phyloP scores from a whole-genome alignment of 352 stramenopile species.

The Phytophthora podocarpi region DNA sequence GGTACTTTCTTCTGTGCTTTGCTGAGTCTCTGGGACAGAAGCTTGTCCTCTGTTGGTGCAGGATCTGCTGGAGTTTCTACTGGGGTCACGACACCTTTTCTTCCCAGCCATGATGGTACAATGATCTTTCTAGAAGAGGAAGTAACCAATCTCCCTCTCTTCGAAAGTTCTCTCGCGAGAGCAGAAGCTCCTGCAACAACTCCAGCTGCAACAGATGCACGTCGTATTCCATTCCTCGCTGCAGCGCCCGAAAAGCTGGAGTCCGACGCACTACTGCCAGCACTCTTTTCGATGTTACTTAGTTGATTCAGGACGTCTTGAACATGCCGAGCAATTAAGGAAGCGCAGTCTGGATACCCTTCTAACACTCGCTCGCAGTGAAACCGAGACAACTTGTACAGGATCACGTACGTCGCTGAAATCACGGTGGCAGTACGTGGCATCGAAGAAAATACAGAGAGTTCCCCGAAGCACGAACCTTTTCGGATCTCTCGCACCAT shows the following conservation, averaged over 20 bases:
- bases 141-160: neutral
- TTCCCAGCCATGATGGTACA: neutral
- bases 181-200: conserved; percentile 5
- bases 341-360: conserved; percentile 52
- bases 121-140: neutral
- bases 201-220: conserved; percentile 7
- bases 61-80: neutral
- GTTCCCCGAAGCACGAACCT: conserved; percentile 66
- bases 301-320: conserved; percentile 24
- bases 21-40: neutral
- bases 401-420: conserved; percentile 63
- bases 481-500: conserved; percentile 78
- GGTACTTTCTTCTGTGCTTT: neutral
- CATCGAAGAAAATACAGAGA: conserved; percentile 68
- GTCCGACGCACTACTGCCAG: neutral
- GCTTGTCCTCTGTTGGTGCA: neutral
- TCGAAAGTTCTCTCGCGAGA: conserved; percentile 9
- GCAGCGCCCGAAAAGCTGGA: neutral
- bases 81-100: conserved; percentile 2
- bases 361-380: conserved; percentile 58
- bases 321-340: conserved; percentile 27
- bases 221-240: neutral
- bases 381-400: conserved; percentile 69
- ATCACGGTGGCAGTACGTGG: conserved; percentile 60
- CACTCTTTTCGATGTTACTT: neutral